Base-by-base conservation (phyloP, 2,329 filamentous ascomycete species). In the Stemphylium beticola region DNA sequence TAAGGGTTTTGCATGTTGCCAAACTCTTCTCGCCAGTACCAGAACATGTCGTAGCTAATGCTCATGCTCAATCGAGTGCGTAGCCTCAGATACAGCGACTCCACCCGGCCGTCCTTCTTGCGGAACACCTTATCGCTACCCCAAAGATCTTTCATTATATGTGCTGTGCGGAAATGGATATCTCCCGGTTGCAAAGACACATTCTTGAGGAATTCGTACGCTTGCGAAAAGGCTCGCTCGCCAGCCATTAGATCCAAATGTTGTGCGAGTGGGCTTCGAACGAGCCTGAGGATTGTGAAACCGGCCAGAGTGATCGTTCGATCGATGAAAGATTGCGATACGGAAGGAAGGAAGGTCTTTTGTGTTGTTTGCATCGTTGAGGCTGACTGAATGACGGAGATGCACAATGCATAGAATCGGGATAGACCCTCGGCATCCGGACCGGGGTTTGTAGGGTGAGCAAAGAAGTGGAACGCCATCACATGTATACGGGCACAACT, bases 21-120 rank as follows among this genome's bases (percentile, higher is more conserved):
- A 29, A 74, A 75, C 32, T 74, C 72, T 53, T 74, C 73, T 45
- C 73, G 59, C 73, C 73, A 75, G 41, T 74, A 75, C 73, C 73
- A 75, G 55, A 75, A 74, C 71, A 74, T 74, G 43, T 75, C 73
- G 40, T 74, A 75, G 37, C 65, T 73, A 14, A 75, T 64, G 45
- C 71, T 74, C 73, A 75, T 75, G 43, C 68, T 73, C 12, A 75
- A 56, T 41, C 72, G 52, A 9, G 69, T 74, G 39, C 73, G 57
- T 26, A 75, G 43, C 32, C 71, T 60, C 17, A 75, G 50, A 7
- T 67, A 67, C 2, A 75, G 57, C 34, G 67, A 67, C 42, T 76
- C 72, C 6, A 72, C 38, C 15, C 57, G 64, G 6, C 73, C 73
- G 32, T 74, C 68, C 50, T 66, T 69, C 40, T 66, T 64, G 11